Evolutionary conservation across 2,329 filamentous ascomycete genomes (phyloP), one percentile per base, ranked within the genome.

Genomic region (Monilinia fructicola): DNA sequence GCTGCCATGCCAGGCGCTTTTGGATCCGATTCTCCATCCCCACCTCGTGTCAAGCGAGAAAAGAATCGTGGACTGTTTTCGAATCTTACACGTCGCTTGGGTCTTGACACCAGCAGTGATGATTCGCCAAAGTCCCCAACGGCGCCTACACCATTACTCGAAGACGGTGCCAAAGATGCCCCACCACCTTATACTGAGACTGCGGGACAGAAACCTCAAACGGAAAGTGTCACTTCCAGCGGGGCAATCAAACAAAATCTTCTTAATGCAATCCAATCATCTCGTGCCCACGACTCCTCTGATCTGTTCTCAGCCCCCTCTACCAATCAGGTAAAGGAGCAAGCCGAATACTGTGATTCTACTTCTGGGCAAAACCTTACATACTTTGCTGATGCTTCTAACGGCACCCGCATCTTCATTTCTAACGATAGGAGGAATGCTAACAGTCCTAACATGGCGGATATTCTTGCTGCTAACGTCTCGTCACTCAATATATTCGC

Each of bases 341-440:
- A 92, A 72, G 86, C 89, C 50, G 90, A 90, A 0, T 97, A 97
- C 79, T 97, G 93, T 77, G 93, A 97, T 79, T 84, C 87, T 71
- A 89, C 82, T 31, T 87, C 90, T 2, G 87, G 86, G 0, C 87
- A 93, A 67, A 88, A 96, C 77, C 86, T 97, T 14, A 81, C 81
- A 21, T 89, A 90, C 73, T 83, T 87, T 16, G 89, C 89, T 5
- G 87, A 91, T 55, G 85, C 91, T 4, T 85, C 87, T 2, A 87
- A 88, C 59, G 86, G 89, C 4, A 89, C 93, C 78, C 88, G 90
- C 68, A 83, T 96, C 46, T 94, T 92, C 74, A 79, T 93, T 21
- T 81, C 85, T 21, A 88, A 83, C 16, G 58, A 61, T 26, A 61
- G 58, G n/a, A 63, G 79, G 81, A 9, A 77, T 89, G 69, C 76